Evolutionary conservation across 176 grass and related monocot species (phyloP).

Genomic region (Pontederia crassipes): DNA sequence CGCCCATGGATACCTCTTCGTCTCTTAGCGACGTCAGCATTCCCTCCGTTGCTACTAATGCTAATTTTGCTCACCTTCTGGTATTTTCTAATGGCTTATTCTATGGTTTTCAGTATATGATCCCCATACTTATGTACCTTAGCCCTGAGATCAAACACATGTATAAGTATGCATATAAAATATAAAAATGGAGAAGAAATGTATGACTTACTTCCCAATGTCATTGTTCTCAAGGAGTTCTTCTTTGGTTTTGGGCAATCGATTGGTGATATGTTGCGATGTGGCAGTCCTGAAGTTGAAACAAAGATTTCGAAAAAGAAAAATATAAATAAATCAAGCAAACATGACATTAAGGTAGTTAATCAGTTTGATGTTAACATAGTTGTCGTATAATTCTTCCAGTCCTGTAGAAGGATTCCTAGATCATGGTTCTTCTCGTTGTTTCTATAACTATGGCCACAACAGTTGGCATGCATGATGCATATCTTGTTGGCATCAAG

Average conservation of each 20-base stretch:
- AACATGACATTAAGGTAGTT: no score
- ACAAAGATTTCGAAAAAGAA: constrained; percentile 1
- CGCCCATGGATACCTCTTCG: constrained; percentile 32
- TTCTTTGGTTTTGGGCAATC: constrained; percentile 69
- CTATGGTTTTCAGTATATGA: no score
- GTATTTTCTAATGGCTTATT: no score
- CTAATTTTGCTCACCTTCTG: constrained; percentile 14
- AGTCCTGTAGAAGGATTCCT: no score
- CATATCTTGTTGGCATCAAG: no score
- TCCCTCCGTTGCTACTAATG: constrained; percentile 43
- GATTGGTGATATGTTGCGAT: constrained; percentile 48
- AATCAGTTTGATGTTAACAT: no score
- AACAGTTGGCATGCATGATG: no score
- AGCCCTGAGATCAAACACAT: background rate
- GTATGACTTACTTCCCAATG: constrained; percentile 60
- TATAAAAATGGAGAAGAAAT: background rate
- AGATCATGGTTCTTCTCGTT: no score
- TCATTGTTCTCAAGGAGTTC: constrained; percentile 83
- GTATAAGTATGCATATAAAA: constrained; percentile 14
- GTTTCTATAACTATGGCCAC: no score
- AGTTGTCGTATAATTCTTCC: no score
- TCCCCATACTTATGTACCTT: no score
- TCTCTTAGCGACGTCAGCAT: constrained; percentile 49
- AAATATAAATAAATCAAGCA: background rate
- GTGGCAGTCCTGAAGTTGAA: constrained; percentile 53